Conservation (phyloP, 495 filamentous ascomycete species). For the Podospora australis region DNA sequence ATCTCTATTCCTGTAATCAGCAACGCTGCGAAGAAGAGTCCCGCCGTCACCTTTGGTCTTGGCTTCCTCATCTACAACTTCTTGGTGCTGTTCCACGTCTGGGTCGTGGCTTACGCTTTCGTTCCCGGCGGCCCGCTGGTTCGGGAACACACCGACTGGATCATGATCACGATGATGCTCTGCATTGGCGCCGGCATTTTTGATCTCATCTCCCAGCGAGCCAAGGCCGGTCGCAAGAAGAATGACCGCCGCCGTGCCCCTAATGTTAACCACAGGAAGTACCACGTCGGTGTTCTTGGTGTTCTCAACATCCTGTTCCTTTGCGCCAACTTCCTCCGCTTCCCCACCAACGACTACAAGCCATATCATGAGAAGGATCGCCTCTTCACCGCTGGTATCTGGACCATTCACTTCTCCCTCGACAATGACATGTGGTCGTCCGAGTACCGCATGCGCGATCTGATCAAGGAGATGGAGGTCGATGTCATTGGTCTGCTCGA, state of each 20-base stretch:
- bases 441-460: constrained; percentile 85
- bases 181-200: constrained; percentile 82
- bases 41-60: constrained; percentile 73
- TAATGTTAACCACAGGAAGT: constrained; percentile 42
- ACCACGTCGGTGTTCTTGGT: constrained; percentile 43
- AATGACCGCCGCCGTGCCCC: constrained; percentile 13
- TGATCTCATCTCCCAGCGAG: constrained; percentile 49
- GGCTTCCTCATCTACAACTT: constrained; percentile 88
- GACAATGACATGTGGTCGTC: constrained; percentile 99
- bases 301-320: constrained; percentile 72
- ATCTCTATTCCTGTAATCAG: constrained; percentile 67
- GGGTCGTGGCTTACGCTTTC: constrained; percentile 98
- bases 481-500: constrained; percentile 94
- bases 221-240: constrained; percentile 12
- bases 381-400: constrained; percentile 86
- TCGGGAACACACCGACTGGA: constrained; percentile 90
- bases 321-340: constrained; percentile 81
- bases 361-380: constrained; percentile 86
- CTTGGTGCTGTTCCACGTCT: constrained; percentile 88
- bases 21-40: constrained; percentile 66
- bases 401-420: constrained; percentile 97
- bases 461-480: constrained; percentile 88
- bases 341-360: constrained; percentile 85
- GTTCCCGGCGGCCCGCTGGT: constrained; percentile 94
- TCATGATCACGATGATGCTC: constrained; percentile 82